Conservation (phyloP, 441 rosid species). For the Croton laevigatus region DNA sequence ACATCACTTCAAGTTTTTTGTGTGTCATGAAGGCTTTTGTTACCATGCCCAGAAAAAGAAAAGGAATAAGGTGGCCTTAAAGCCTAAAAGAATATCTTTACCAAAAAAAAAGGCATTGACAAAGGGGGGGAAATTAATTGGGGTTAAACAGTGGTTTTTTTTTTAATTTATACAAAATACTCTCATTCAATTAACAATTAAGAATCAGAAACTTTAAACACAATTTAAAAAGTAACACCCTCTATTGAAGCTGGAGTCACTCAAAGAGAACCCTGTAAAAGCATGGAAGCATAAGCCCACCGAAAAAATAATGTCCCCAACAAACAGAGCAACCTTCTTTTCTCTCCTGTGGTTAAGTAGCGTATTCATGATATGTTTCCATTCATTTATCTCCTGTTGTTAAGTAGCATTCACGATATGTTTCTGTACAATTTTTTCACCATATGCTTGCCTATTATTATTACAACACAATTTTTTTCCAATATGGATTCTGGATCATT, state of each 20-base stretch:
- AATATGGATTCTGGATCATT: background rate
- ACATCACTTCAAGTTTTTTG: background rate
- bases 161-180: too few species aligned
- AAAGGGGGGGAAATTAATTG: too few species aligned
- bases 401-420: background rate
- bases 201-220: background rate
- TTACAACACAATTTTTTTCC: background rate
- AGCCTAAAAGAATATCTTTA: background rate
- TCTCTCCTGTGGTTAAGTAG: background rate
- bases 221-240: too few species aligned
- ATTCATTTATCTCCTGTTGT: background rate
- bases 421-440: background rate
- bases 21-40: background rate
- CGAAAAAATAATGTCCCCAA: background rate
- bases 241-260: too few species aligned
- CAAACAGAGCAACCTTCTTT: background rate
- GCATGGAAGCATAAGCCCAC: too few species aligned
- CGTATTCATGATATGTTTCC: background rate
- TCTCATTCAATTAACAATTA: too few species aligned
- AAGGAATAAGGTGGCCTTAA: background rate
- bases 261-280: too few species aligned
- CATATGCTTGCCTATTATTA: background rate
- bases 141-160: too few species aligned
- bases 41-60: background rate
- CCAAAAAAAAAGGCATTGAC: background rate